Evolutionary conservation across 768 basidiomycete species (phyloP).

Genomic region (Rubroboletus pulcherrimus): DNA sequence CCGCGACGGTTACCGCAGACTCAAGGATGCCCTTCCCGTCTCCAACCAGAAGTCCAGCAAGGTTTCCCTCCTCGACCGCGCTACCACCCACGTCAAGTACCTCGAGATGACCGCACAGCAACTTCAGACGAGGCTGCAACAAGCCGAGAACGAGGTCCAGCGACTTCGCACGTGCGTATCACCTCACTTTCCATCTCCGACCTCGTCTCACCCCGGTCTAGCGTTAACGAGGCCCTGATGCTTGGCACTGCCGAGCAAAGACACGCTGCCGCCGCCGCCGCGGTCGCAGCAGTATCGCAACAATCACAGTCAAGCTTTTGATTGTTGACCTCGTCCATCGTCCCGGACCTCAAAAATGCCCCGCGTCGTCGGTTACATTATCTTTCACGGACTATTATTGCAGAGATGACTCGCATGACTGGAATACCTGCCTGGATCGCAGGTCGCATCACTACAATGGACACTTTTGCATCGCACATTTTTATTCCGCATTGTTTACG

Average conservation of each 20-base stretch:
- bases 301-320: conserved; percentile 41
- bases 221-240: conserved; percentile 88
- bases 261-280: conserved; percentile 55
- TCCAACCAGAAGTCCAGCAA: conserved; percentile 94
- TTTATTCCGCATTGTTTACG: conserved; percentile 44
- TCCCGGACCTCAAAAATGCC: conserved; percentile 23
- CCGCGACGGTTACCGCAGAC: conserved; percentile 83
- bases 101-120: conserved; percentile 78
- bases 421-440: conserved; percentile 54
- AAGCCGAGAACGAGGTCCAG: conserved; percentile 76
- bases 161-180: conserved; percentile 59
- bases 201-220: conserved; percentile 17
- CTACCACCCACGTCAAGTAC: conserved; percentile 82
- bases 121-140: conserved; percentile 70
- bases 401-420: conserved; percentile 37
- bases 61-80: conserved; percentile 84
- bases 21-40: conserved; percentile 86
- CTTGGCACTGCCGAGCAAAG: conserved; percentile 75
- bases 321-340: conserved; percentile 32
- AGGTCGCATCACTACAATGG: conserved; percentile 54
- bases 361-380: conserved; percentile 34
- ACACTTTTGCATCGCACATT: conserved; percentile 37
- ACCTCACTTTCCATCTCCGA: not conserved
- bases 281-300: conserved; percentile 49
- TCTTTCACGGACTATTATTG: conserved; percentile 36